Evolutionary conservation across 1,284 basidiomycete genomes (phyloP).

Genomic region (Fomitopsis palustris): DNA sequence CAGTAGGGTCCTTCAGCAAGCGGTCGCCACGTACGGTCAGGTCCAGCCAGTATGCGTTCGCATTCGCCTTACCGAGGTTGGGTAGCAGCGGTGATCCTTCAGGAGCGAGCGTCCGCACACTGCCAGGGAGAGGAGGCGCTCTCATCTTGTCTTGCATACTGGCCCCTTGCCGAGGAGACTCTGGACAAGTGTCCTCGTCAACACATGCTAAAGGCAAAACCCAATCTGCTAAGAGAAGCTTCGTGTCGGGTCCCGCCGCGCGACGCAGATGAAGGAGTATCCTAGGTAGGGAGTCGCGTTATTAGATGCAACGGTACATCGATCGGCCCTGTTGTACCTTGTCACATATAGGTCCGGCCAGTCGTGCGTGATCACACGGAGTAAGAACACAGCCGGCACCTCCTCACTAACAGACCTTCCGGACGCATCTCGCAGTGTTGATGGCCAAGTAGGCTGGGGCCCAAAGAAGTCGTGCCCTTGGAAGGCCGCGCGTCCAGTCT

Average conservation of each 20-base stretch:
- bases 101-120: slow-evolving; percentile 33
- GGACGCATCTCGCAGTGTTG: neutral
- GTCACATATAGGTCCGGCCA: slow-evolving; percentile 64
- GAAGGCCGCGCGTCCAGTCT: slow-evolving; percentile 52
- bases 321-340: slow-evolving; percentile 14
- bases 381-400: slow-evolving; percentile 54
- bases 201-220: slow-evolving; percentile 65
- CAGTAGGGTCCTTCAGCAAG: slow-evolving; percentile 5
- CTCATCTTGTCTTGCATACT: slow-evolving; percentile 23
- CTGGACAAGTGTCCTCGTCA: slow-evolving; percentile 34
- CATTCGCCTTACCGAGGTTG: slow-evolving; percentile 68
- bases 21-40: slow-evolving; percentile 44
- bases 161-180: slow-evolving; percentile 24
- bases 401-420: neutral
- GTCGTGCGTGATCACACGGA: slow-evolving; percentile 70
- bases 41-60: slow-evolving; percentile 72
- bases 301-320: neutral
- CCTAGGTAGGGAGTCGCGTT: slow-evolving; percentile 9
- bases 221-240: slow-evolving; percentile 64
- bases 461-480: slow-evolving; percentile 75
- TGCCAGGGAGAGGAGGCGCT: slow-evolving; percentile 24
- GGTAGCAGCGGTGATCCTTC: slow-evolving; percentile 52
- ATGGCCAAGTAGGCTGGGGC: slow-evolving; percentile 43
- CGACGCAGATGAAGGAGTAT: slow-evolving; percentile 35
- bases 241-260: slow-evolving; percentile 41